phyloP scores from a whole-genome alignment of 331 rosid species.

The Prunus yedoensis region DNA sequence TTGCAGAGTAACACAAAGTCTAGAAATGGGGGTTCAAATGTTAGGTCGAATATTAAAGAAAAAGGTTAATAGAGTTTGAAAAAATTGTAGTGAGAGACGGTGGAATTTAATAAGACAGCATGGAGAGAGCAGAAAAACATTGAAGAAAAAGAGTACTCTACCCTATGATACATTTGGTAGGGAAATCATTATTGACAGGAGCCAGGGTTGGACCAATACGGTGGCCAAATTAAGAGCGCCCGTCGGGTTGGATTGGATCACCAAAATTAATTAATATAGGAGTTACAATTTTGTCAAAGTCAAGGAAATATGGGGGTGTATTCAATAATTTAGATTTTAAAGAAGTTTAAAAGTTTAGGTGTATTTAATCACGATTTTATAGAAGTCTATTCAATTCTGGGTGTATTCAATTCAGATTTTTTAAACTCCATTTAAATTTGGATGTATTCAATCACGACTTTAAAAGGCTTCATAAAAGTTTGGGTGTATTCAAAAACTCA shows the following conservation, averaged over 20 bases:
- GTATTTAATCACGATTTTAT: too few species aligned
- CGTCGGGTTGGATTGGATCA: background rate
- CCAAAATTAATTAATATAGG: background rate
- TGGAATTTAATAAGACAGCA: background rate
- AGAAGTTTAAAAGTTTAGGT: too few species aligned
- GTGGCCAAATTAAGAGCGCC: background rate
- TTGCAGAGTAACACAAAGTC: background rate
- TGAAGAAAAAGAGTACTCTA: background rate
- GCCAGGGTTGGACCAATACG: background rate
- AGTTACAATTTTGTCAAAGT: background rate
- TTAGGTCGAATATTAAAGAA: conserved; percentile 16
- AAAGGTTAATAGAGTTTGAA: background rate
- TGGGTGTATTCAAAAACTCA: too few species aligned
- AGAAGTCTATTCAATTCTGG: too few species aligned
- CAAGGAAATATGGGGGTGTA: background rate
- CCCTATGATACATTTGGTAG: background rate
- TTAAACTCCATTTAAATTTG: too few species aligned
- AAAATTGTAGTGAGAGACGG: background rate
- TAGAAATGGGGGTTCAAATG: background rate
- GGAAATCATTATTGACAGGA: background rate
- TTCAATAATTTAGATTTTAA: too few species aligned
- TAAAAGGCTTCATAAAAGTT: too few species aligned
- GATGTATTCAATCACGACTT: too few species aligned
- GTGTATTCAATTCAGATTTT: too few species aligned
- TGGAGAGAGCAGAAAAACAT: background rate